Evolutionary conservation across 495 filamentous ascomycete genomes (phyloP), one percentile per base, ranked within the genome.

Genomic region (Penicillium fimorum): DNA sequence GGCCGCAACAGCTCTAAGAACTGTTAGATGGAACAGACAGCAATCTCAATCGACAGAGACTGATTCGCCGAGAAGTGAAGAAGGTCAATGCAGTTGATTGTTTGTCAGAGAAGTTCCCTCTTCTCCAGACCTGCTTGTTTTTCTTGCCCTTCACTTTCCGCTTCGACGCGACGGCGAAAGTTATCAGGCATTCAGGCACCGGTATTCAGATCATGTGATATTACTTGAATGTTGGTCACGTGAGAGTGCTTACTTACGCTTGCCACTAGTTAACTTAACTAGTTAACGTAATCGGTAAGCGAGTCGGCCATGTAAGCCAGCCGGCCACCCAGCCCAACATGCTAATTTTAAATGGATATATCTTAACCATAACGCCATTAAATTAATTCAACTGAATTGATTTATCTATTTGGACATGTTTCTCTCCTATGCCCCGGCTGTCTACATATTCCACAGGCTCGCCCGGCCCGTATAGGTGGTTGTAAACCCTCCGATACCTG

Each of bases 1-100:
- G 65, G 65, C 63, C 54, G 58, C 56, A 66, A 68, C 43, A 66
- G 47, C 59, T 62, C 56, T 60, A 49, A 49, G 43, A 37, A 42
- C 24, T n/a, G 25, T 18, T 38, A 44, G 27, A 43, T 20, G 13
- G 37, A 43, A n/a, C 24, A 15, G 35, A 51, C 7, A 35, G 10
- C 50, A 56, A 53, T 58, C 2, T 43, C 50, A 47, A 47, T 35
- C 25, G 48, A 42, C 35, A 17, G 32, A 22, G 12, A 5, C 1
- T 15, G 15, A 24, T 29, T 25, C 22, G 15, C 32, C 22, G 35
- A 24, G 13, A 11, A 24, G 18, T 27, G 32, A n/a, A 10, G 40
- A 47, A 50, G 17, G 24, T 41, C 40, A 20, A 32, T 20, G 25
- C 35, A 29, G 40, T 27, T 30, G 30, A 17, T 24, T 42, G 3